Base-by-base conservation (phyloP, 2,329 filamentous ascomycete species). In the Talaromyces piceae region DNA sequence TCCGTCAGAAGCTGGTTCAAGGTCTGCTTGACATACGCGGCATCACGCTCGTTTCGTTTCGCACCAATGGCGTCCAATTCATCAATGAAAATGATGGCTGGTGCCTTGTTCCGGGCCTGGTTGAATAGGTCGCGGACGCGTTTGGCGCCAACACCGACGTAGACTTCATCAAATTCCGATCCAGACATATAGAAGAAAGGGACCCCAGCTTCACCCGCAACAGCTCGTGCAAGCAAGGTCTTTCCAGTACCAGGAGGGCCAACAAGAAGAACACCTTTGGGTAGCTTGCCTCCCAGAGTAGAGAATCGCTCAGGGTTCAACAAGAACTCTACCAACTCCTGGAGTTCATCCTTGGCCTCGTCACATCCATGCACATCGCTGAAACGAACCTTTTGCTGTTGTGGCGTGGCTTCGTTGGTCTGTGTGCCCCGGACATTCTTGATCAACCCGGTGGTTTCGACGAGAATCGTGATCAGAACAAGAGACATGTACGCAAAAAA, bases 141-240 rank as follows among this genome's bases (percentile, higher is more conserved):
- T 77, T 98, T 95, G 43, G 90, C 90, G 65, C 91, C 90, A 49
- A 98, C 93, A 65, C 93, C 93, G 30, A 98, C 94, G 64, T 96
- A 98, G 48, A 98, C 86, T 71, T 98, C 93, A 64, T 98, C 93
- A 65, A 98, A 98, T 68, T 98, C 93, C 53, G 89, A 95, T 47
- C 93, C 93, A 64, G 93, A 98, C 91, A 98, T 97, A 79, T 96
- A 98, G 78, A 97, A 98, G 78, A 98, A 98, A 1, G 93, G 93
- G 16, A 98, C 93, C 51, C 91, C 93, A 49, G 93, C 91, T 74
- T 98, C 93, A 48, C 93, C 93, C 45, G 93, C 93, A 54, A 98
- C 93, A 50, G 93, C 94, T 63, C 93, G 86, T 56, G 93, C 93
- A 55, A 98, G 81, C 37, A 98, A 81, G 11, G 93, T 98, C 74